A percentile compares a stretch with the other conserved stretches of the same genome.
Evolutionary conservation across 192 early-diverging fungal genomes (phyloP).

Genomic region (Coemansia sp.): DNA sequence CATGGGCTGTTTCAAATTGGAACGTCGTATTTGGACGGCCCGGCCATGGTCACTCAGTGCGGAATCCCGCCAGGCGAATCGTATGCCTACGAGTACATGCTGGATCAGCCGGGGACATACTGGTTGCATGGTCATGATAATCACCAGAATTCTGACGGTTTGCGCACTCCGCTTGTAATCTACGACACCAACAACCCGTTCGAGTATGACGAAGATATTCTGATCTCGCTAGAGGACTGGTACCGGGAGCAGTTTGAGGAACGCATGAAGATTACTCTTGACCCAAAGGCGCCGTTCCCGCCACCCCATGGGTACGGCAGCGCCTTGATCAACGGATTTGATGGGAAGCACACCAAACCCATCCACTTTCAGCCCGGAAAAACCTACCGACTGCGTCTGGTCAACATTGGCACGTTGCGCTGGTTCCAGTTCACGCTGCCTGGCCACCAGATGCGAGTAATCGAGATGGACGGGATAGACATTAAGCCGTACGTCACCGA

Average conservation of each 20-base stretch:
- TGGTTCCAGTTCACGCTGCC: constrained; percentile 70
- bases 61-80: constrained; percentile 60
- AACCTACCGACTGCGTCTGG: constrained; percentile 73
- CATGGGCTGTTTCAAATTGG: constrained; percentile 79
- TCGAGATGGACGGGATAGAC: constrained; percentile 75
- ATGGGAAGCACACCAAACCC: constrained; percentile 48
- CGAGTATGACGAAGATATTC: constrained; percentile 61
- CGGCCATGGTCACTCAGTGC: constrained; percentile 65
- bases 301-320: constrained; percentile 57
- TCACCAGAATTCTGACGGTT: constrained; percentile 76
- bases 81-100: constrained; percentile 62
- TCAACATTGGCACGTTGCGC: constrained; percentile 66
- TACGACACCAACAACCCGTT: constrained; percentile 50
- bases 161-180: constrained; percentile 67
- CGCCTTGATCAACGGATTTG: constrained; percentile 27
- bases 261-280: constrained; percentile 45
- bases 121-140: constrained; percentile 74
- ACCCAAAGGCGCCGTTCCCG: constrained; percentile 51
- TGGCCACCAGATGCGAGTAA: constrained; percentile 68
- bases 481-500: constrained; percentile 53
- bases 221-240: constrained; percentile 66
- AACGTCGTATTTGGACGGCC: constrained; percentile 63
- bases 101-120: constrained; percentile 71
- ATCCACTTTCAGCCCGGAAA: constrained; percentile 66
- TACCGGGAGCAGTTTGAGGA: constrained; percentile 57